phyloP scores from a whole-genome alignment of 148 eudicot genomes.

The Selenicereus undatus region DNA sequence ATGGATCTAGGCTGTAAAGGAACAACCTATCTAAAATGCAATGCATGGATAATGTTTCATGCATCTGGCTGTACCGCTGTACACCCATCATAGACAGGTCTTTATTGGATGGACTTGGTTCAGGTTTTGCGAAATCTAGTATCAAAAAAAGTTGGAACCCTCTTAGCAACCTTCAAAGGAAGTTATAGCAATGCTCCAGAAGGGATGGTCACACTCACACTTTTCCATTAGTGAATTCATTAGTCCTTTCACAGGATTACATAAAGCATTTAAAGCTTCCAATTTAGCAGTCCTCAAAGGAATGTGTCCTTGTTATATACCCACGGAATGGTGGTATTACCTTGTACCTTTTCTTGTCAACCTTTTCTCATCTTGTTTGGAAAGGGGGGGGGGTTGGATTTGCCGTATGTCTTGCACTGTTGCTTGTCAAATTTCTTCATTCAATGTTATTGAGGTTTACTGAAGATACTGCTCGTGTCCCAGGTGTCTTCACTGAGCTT shows the following conservation, averaged over 20 bases:
- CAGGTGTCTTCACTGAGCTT: conserved; percentile 99
- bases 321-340: background rate
- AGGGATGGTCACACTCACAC: background rate
- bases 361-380: too few relatives aligned
- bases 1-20: background rate
- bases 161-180: background rate
- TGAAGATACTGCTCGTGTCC: conserved; percentile 21
- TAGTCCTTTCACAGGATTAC: background rate
- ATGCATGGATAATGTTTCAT: background rate
- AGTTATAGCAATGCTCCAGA: background rate
- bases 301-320: background rate
- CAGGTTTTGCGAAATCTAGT: background rate
- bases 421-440: background rate
- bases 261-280: background rate
- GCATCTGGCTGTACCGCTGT: background rate
- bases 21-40: background rate
- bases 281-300: background rate
- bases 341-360: background rate
- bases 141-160: background rate
- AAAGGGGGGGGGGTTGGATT: background rate
- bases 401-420: background rate
- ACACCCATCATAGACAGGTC: background rate
- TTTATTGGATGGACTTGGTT: background rate
- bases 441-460: conserved; percentile 7
- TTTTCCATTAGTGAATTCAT: background rate